phyloP scores from a whole-genome alignment of 2,329 filamentous ascomycete genomes.

The Cryphonectria naterciae region DNA sequence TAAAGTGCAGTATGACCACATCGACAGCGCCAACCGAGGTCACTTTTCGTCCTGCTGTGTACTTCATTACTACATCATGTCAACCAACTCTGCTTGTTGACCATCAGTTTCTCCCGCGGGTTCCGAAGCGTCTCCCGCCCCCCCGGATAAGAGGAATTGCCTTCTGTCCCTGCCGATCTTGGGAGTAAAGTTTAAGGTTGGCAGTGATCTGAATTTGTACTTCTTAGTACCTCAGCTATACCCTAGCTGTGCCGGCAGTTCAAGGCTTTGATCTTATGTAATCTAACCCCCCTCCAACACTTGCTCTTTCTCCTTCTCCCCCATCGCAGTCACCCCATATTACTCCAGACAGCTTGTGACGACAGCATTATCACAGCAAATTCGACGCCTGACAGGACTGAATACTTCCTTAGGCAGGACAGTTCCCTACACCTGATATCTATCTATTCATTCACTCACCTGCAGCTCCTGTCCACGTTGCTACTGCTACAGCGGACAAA shows the following conservation, averaged over 20 bases:
- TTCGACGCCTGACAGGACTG: not conserved
- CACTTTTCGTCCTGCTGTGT: not conserved
- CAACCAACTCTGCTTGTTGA: not conserved
- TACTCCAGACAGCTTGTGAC: not conserved
- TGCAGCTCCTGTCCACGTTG: not conserved
- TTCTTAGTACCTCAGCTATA: no score
- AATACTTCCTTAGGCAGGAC: not conserved
- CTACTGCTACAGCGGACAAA: conserved; percentile 35
- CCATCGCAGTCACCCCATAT: not conserved
- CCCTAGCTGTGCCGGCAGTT: no score
- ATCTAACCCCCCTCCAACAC: not conserved
- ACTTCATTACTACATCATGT: no score
- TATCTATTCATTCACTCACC: not conserved
- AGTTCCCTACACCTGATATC: not conserved
- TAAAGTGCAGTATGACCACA: not conserved
- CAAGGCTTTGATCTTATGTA: not conserved
- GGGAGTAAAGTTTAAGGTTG: not conserved
- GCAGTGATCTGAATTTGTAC: not conserved
- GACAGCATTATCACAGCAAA: not conserved
- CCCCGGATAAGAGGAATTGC: not conserved
- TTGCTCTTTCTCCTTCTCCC: not conserved
- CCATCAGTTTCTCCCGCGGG: not conserved
- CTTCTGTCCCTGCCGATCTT: not conserved
- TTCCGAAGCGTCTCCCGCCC: not conserved
- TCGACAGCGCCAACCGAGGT: not conserved